Conservation (phyloP, 2,329 filamentous ascomycete species). For the Sporothrix variecibatus region DNA sequence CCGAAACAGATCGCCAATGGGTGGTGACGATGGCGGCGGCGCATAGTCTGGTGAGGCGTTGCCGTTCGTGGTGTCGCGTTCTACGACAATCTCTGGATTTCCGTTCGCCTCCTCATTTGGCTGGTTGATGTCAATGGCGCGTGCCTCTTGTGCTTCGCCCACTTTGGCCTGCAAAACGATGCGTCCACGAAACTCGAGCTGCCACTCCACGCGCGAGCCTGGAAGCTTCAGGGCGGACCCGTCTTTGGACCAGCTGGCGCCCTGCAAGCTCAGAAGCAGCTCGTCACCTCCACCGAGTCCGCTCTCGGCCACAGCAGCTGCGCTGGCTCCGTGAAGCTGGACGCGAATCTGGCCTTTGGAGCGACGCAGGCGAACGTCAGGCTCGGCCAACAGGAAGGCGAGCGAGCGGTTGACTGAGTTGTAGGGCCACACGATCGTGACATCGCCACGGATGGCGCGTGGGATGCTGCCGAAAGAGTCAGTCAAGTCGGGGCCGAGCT, state of each 20-base stretch:
- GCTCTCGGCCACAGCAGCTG: conserved; percentile 66
- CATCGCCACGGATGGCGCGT: conserved; percentile 64
- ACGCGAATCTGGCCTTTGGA: conserved; percentile 79
- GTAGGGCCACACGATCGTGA: conserved; percentile 91
- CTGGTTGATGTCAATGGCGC: conserved; percentile 56
- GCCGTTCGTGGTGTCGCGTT: not conserved
- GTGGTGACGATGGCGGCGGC: conserved; percentile 28
- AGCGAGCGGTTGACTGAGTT: conserved; percentile 73
- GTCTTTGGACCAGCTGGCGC: conserved; percentile 65
- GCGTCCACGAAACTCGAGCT: conserved; percentile 56
- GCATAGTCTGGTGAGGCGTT: not conserved
- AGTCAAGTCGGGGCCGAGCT: conserved; percentile 53
- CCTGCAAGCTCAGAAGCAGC: conserved; percentile 67
- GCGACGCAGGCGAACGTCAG: conserved; percentile 77
- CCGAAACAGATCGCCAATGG: conserved; percentile 20
- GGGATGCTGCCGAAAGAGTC: conserved; percentile 37
- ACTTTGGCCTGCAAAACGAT: conserved; percentile 53
- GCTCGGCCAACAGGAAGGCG: conserved; percentile 80
- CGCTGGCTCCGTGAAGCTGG: conserved; percentile 70
- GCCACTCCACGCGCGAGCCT: conserved; percentile 58
- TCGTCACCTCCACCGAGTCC: conserved; percentile 78
- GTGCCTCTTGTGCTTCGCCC: conserved; percentile 50
- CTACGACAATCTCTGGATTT: not conserved
- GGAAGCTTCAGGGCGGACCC: conserved; percentile 50
- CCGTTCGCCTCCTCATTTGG: conserved; percentile 33